Evolutionary conservation across 495 filamentous ascomycete genomes (phyloP).

Genomic region (Amniculicola lignicola): DNA sequence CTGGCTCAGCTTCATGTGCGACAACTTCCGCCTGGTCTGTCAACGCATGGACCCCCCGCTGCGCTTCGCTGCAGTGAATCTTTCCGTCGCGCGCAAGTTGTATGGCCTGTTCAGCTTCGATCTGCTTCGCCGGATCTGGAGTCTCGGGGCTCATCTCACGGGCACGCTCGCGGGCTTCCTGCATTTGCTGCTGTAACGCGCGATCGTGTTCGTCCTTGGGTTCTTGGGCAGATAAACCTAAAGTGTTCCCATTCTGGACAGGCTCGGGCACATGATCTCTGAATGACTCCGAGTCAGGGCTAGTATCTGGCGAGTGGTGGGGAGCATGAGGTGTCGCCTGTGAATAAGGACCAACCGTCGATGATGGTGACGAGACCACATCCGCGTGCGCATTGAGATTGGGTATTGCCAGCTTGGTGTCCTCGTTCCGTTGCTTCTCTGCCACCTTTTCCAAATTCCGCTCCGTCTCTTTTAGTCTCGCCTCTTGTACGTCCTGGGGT

Average conservation of each 20-base stretch:
- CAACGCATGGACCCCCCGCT: slow-evolving; percentile 8
- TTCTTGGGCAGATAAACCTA: slow-evolving; percentile 34
- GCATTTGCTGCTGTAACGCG: slow-evolving; percentile 40
- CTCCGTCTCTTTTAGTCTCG: slow-evolving; percentile 35
- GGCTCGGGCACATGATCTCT: slow-evolving; percentile 41
- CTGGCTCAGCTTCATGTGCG: slow-evolving; percentile 1
- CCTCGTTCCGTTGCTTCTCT: slow-evolving; percentile 30
- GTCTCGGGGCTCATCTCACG: slow-evolving; percentile 34
- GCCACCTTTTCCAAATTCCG: slow-evolving; percentile 28
- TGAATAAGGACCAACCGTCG: slow-evolving; percentile 45
- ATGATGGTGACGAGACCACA: slow-evolving; percentile 43
- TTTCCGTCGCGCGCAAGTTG: slow-evolving; percentile 30
- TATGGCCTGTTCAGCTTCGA: slow-evolving; percentile 40
- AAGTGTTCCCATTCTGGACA: slow-evolving; percentile 35
- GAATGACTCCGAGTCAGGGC: slow-evolving; percentile 52
- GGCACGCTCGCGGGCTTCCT: slow-evolving; percentile 39
- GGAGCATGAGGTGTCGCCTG: slow-evolving; percentile 43
- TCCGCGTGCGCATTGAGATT: slow-evolving; percentile 25
- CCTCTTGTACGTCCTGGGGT: slow-evolving; percentile 39
- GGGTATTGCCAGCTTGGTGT: slow-evolving; percentile 22
- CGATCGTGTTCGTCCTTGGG: slow-evolving; percentile 44
- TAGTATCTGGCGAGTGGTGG: slow-evolving; percentile 50
- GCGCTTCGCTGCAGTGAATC: slow-evolving; percentile 6
- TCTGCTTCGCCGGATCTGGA: slow-evolving; percentile 44
- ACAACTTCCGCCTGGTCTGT: slow-evolving; percentile 22